Evolutionary conservation across 192 early-diverging fungal genomes (phyloP).

Genomic region (Coemansia sp.): DNA sequence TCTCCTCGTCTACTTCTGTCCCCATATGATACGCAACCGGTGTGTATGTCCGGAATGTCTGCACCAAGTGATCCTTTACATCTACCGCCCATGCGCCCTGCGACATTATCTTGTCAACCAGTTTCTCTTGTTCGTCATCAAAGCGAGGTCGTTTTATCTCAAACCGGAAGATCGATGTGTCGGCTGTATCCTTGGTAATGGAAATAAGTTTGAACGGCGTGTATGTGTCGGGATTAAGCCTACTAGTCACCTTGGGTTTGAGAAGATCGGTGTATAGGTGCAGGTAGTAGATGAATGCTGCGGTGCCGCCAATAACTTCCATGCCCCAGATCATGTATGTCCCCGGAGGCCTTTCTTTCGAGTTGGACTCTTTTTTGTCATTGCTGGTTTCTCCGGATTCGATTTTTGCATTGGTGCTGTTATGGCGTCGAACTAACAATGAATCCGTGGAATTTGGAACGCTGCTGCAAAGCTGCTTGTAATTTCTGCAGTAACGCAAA

Average conservation of each 20-base stretch:
- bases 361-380: not conserved
- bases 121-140: conserved; percentile 28
- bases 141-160: conserved; percentile 54
- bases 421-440: no score
- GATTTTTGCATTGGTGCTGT: no score
- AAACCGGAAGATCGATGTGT: conserved; percentile 64
- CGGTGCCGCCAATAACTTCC: conserved; percentile 41
- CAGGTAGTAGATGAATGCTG: conserved; percentile 37
- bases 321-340: conserved; percentile 49
- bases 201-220: conserved; percentile 56
- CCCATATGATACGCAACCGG: conserved; percentile 59
- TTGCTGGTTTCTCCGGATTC: not conserved
- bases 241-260: conserved; percentile 32
- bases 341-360: conserved; percentile 34
- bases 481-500: not conserved
- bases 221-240: conserved; percentile 54
- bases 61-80: conserved; percentile 71
- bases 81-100: conserved; percentile 63
- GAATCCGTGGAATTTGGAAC: no score
- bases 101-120: conserved; percentile 16
- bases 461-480: no score
- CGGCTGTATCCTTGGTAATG: conserved; percentile 48
- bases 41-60: conserved; percentile 71
- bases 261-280: conserved; percentile 43
- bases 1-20: conserved; percentile 25